Evolutionary conservation across 2,329 filamentous ascomycete species (phyloP), one percentile per base, ranked within the genome.

Genomic region (Aspergillus pseudonomiae): DNA sequence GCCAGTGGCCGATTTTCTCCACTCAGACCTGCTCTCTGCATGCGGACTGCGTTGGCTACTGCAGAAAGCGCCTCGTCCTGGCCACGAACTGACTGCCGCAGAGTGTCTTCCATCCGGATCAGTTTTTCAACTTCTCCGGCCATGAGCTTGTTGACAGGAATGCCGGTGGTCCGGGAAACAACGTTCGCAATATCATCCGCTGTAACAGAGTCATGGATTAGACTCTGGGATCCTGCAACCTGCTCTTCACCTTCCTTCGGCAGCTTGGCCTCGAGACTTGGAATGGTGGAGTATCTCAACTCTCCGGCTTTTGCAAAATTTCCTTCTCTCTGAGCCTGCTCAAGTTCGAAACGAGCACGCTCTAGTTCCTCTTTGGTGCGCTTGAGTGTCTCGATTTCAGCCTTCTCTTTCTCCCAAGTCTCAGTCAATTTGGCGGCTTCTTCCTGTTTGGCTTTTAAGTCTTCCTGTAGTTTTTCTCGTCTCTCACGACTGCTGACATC

Each of bases 151-250:
- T 89, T 90, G 28, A 97, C 91, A 0, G 95, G 95, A 64, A 97
- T 98, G 32, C 95, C 94, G 0, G 95, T 98, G 32, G 93, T 90
- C 60, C 93, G 87, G 2, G 93, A 95, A 4, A 98, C 95, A 1
- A 99, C 94, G 46, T 87, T 88, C 61, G 93, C 94, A 72, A 99
- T 98, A 71, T 99, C 95, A 71, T 98, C 94, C 1, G 93, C 86
- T 0, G 91, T 96, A n/a, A 99, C 95, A 0, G 92, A 91, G 75
- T 99, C 95, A 74, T 98, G 94, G 32, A 98, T 89, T 16, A 98
- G 82, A 2, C 41, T 86, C 62, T 89, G 83, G 9, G 77, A 75
- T 45, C 80, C 76, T 78, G 60, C 76, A 56, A 72, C 69, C 68
- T 76, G 63, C 80, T 85, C 83, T 26, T 77, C 77, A 14, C 87